A percentile compares a stretch with the other conserved stretches of the same genome.
phyloP scores from a whole-genome alignment of 306 rosid species.

The Rosa multiflora region DNA sequence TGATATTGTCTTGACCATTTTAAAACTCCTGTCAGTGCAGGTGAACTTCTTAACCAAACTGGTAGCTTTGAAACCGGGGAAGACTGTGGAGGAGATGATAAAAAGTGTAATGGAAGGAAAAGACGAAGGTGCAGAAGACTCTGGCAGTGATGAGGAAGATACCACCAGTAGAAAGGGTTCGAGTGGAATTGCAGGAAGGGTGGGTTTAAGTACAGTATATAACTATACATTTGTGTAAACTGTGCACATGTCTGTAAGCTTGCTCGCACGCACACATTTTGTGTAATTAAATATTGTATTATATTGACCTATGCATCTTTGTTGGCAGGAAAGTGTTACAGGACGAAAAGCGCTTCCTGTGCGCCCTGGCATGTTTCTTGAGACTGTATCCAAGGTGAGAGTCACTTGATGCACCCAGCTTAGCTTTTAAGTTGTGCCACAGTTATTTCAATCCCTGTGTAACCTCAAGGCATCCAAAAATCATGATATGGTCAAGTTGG shows the following conservation, averaged over 20 bases:
- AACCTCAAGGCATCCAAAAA: conserved; percentile 9
- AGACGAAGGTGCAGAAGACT: conserved; percentile 79
- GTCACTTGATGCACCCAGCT: conserved; percentile 2
- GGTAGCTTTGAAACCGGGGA: conserved; percentile 90
- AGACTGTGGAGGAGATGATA: conserved; percentile 76
- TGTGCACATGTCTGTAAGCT: background rate
- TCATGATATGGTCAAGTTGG: background rate
- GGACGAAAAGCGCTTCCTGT: conserved; percentile 78
- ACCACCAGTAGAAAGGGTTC: conserved; percentile 26
- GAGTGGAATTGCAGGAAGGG: conserved; percentile 74
- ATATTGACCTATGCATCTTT: conserved; percentile 16
- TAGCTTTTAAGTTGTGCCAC: conserved; percentile 6
- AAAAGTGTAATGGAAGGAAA: conserved; percentile 89
- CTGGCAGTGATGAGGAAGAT: conserved; percentile 35
- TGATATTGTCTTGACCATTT: conserved; percentile 21
- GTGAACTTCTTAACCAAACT: conserved; percentile 86
- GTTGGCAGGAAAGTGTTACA: conserved; percentile 58
- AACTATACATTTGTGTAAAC: background rate
- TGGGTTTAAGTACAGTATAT: conserved; percentile 40
- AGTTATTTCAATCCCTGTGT: conserved; percentile 18
- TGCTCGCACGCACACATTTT: background rate
- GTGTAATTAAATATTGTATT: background rate
- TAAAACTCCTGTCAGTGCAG: conserved; percentile 41
- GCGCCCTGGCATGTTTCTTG: conserved; percentile 99
- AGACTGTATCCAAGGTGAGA: conserved; percentile 84